Percentiles rank a stretch among this genome's conserved stretches.
Conservation (phyloP, 1,284 basidiomycete genomes). For the Spongiforma sp. region DNA sequence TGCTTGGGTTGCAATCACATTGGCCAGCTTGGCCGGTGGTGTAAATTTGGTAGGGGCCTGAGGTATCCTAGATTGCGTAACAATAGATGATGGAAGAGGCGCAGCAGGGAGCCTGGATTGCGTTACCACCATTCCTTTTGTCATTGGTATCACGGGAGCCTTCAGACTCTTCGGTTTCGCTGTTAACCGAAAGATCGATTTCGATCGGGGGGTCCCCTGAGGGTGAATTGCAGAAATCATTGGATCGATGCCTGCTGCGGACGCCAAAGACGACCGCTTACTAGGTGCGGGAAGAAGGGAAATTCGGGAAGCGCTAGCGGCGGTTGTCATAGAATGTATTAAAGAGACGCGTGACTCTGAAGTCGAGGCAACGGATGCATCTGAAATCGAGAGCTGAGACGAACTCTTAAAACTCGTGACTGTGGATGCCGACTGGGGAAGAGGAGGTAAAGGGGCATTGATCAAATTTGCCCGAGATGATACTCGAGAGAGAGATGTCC, state of each 20-base stretch:
- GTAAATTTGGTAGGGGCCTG: constrained; percentile 32
- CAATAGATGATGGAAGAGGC: constrained; percentile 14
- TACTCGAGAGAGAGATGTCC: constrained; percentile 23
- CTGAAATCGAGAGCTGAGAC: constrained; percentile 31
- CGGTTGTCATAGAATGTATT: neutral
- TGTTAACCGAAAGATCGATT: constrained; percentile 37
- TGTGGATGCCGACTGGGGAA: constrained; percentile 36
- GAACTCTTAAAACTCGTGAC: constrained; percentile 29
- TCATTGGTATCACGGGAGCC: constrained; percentile 11
- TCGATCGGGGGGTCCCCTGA: constrained; percentile 20
- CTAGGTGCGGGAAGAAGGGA: constrained; percentile 31
- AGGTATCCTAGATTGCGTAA: constrained; percentile 29
- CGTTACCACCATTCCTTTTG: neutral
- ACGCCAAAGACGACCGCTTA: constrained; percentile 35
- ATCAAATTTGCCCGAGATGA: constrained; percentile 25
- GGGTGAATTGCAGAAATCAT: constrained; percentile 4
- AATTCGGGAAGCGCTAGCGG: constrained; percentile 20
- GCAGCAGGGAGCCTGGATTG: constrained; percentile 20
- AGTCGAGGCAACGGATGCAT: constrained; percentile 11
- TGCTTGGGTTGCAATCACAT: constrained; percentile 35
- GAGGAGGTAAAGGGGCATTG: constrained; percentile 26
- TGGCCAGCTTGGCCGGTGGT: constrained; percentile 36
- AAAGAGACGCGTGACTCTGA: constrained; percentile 30
- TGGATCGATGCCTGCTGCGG: constrained; percentile 28
- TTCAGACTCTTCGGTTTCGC: constrained; percentile 33